Percentiles rank a stretch among this genome's conserved stretches.
phyloP scores from a whole-genome alignment of 1,284 basidiomycete species.

The Moesziomyces parantarcticus region DNA sequence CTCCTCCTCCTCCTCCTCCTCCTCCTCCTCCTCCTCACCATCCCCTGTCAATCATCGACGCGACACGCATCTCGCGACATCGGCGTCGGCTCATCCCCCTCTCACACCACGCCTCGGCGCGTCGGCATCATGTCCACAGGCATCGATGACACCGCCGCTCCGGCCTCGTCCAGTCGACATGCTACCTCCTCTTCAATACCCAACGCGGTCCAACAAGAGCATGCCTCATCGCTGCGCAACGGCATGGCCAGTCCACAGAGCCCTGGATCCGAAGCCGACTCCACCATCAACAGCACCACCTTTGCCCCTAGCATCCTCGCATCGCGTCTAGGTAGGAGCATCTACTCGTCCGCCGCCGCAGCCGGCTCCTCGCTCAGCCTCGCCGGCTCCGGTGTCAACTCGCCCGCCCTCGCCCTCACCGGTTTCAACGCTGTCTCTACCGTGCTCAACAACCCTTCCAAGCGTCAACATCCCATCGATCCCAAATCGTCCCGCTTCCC shows the following conservation, averaged over 20 bases:
- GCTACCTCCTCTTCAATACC: slow-evolving; percentile 2
- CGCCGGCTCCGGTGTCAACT: slow-evolving; percentile 34
- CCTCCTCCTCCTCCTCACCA: background rate
- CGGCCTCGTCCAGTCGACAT: slow-evolving; percentile 17
- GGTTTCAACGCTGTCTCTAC: slow-evolving; percentile 63
- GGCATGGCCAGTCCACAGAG: slow-evolving; percentile 36
- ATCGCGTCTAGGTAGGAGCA: slow-evolving; percentile 27
- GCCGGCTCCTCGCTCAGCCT: slow-evolving; percentile 33
- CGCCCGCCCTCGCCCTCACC: slow-evolving; percentile 32
- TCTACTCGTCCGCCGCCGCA: slow-evolving; percentile 31
- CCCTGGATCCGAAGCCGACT: slow-evolving; percentile 40
- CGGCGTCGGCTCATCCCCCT: background rate
- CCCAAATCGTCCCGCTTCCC: slow-evolving; percentile 62
- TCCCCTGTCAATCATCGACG: background rate
- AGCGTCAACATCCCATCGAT: slow-evolving; percentile 61
- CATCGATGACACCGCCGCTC: slow-evolving; percentile 3
- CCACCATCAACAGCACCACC: slow-evolving; percentile 38
- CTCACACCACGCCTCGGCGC: background rate
- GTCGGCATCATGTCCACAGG: slow-evolving; percentile 15
- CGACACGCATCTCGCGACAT: background rate
- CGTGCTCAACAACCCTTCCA: slow-evolving; percentile 64
- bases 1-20: too few relatives aligned
- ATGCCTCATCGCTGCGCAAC: slow-evolving; percentile 16
- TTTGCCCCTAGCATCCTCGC: slow-evolving; percentile 40
- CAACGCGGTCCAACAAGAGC: slow-evolving; percentile 1